phyloP scores from a whole-genome alignment of 1,284 basidiomycete genomes.

The Cyathus pygmaeus region DNA sequence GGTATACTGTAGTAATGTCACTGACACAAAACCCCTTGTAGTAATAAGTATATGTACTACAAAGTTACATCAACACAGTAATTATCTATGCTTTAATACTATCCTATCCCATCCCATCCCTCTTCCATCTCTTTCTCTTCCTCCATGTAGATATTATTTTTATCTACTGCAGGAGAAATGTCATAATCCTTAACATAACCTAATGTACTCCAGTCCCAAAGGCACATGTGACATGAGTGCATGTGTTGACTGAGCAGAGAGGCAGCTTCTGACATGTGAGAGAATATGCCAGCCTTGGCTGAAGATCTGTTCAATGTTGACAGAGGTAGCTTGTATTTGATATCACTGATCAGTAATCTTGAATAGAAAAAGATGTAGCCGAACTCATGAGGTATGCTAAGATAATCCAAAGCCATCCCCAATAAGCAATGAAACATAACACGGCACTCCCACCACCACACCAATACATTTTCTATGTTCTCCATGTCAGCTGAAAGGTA shows the following conservation, averaged over 20 bases:
- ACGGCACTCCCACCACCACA: slow-evolving; percentile 20
- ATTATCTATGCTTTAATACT: neutral
- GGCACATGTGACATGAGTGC: slow-evolving; percentile 43
- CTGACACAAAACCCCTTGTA: neutral
- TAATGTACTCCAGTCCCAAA: slow-evolving; percentile 34
- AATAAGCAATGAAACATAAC: slow-evolving; percentile 17
- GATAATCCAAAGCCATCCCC: slow-evolving; percentile 22
- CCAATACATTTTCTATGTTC: slow-evolving; percentile 11
- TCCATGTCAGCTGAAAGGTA: slow-evolving; percentile 4
- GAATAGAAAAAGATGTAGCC: neutral
- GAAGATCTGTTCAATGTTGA: slow-evolving; percentile 41
- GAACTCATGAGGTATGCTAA: slow-evolving; percentile 13
- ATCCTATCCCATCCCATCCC: slow-evolving; percentile 4
- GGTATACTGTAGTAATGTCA: neutral
- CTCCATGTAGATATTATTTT: neutral
- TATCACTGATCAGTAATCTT: neutral
- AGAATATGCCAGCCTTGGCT: slow-evolving; percentile 36
- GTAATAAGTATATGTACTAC: neutral
- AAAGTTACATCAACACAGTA: neutral
- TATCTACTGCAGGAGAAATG: neutral
- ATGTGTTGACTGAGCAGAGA: slow-evolving; percentile 32
- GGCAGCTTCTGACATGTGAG: slow-evolving; percentile 31
- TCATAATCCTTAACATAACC: neutral
- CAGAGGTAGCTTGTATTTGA: slow-evolving; percentile 23
- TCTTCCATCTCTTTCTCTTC: slow-evolving; percentile 2